Conservation (phyloP, 2,329 filamentous ascomycete species). For the Aspergillaceae sp. region DNA sequence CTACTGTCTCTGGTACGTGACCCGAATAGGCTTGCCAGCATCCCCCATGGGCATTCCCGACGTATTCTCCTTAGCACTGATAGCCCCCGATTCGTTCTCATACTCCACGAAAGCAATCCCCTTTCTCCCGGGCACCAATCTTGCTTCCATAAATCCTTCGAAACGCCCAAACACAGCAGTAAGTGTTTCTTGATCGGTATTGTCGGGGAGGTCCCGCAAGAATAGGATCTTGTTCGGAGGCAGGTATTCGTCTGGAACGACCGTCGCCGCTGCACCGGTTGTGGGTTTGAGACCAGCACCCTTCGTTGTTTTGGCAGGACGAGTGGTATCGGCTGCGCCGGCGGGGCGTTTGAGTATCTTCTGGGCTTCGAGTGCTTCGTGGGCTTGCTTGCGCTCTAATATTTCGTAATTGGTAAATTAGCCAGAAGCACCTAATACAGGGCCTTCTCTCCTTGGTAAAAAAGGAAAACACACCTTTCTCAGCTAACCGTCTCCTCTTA, state of each 20-base stretch:
- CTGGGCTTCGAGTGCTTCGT: constrained; percentile 69
- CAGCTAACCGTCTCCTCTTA: constrained; percentile 72
- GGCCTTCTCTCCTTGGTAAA: constrained; percentile 3
- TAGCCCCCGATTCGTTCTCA: constrained; percentile 79
- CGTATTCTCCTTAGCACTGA: constrained; percentile 87
- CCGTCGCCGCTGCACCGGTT: constrained; percentile 56
- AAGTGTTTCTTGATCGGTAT: constrained; percentile 72
- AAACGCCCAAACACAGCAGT: constrained; percentile 77
- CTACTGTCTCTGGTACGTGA: constrained; percentile 83
- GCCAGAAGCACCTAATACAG: constrained; percentile 3
- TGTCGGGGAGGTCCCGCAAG: constrained; percentile 82
- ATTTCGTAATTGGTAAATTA: background rate
- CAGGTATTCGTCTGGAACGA: constrained; percentile 94
- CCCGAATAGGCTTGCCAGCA: constrained; percentile 67
- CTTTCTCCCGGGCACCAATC: constrained; percentile 73
- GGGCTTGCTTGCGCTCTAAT: constrained; percentile 67
- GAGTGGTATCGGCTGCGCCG: constrained; percentile 37
- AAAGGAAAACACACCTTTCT: constrained; percentile 60
- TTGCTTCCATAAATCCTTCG: constrained; percentile 88
- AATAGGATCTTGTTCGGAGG: constrained; percentile 97
- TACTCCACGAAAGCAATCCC: constrained; percentile 97
- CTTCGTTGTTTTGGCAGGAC: constrained; percentile 62
- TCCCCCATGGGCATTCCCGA: constrained; percentile 73
- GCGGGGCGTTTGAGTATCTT: constrained; percentile 63
- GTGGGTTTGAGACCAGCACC: constrained; percentile 70